Conservation (phyloP, 345 rosid genomes). For the Cardiospermum halicacabum region DNA sequence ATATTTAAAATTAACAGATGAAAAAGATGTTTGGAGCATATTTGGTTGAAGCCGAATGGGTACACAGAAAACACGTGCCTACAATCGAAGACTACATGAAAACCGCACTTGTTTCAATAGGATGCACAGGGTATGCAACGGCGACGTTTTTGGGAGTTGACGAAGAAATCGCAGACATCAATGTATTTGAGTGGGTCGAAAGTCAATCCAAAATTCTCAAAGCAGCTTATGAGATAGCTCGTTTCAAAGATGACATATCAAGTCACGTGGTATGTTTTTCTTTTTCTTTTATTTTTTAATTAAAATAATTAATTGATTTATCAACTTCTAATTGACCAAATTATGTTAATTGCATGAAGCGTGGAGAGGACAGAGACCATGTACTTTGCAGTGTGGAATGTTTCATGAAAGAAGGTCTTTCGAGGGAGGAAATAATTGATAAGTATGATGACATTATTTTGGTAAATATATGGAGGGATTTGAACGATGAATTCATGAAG, state of each 20-base stretch:
- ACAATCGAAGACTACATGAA: background rate
- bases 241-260: background rate
- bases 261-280: conserved; percentile 14
- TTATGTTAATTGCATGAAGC: too few species aligned
- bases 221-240: background rate
- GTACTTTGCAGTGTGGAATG: too few species aligned
- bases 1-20: too few species aligned
- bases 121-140: background rate
- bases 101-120: background rate
- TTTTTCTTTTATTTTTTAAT: too few species aligned
- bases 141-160: conserved; percentile 2
- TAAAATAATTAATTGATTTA: too few species aligned
- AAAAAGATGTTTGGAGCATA: background rate
- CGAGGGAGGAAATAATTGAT: too few species aligned
- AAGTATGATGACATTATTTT: too few species aligned
- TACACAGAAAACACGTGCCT: background rate
- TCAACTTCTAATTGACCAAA: too few species aligned
- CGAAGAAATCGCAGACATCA: background rate
- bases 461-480: too few species aligned
- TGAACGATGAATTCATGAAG: too few species aligned
- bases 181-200: conserved; percentile 6
- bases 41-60: background rate
- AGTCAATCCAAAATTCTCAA: background rate
- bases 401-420: too few species aligned
- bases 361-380: too few species aligned